phyloP scores from a whole-genome alignment of 768 basidiomycete species.

The Ramaria sp. region DNA sequence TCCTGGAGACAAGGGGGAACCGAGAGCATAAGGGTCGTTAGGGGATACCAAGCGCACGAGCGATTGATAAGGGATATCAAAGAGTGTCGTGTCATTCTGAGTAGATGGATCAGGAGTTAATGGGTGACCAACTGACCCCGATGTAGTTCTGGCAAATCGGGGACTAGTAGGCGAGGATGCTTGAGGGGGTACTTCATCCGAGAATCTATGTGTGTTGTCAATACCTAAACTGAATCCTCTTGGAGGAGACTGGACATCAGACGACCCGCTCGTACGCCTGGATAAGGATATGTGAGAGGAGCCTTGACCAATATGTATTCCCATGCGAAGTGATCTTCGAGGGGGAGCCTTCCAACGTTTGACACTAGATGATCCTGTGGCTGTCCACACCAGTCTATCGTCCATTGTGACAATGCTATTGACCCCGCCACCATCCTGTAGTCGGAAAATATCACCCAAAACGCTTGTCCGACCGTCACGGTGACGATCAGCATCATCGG shows the following conservation, averaged over 20 bases:
- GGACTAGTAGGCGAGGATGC: neutral
- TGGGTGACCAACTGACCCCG: neutral
- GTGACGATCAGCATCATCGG: slow-evolving; percentile 16
- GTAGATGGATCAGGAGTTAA: slow-evolving; percentile 6
- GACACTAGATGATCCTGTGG: slow-evolving; percentile 71
- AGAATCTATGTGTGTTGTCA: neutral
- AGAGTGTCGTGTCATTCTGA: slow-evolving; percentile 29
- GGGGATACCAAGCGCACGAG: slow-evolving; percentile 61
- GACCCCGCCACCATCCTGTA: slow-evolving; percentile 52
- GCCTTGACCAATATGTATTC: neutral
- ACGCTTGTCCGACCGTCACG: neutral
- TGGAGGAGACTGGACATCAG: neutral
- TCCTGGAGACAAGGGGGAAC: slow-evolving; percentile 25
- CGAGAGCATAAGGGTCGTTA: slow-evolving; percentile 40
- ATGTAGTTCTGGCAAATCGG: neutral
- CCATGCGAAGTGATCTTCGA: slow-evolving; percentile 26
- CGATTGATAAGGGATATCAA: slow-evolving; percentile 56
- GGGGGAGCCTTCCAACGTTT: slow-evolving; percentile 71
- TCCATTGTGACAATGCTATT: slow-evolving; percentile 77
- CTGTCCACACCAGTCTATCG: slow-evolving; percentile 83
- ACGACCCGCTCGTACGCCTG: slow-evolving; percentile 3
- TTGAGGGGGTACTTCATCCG: neutral
- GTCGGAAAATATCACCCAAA: slow-evolving; percentile 7
- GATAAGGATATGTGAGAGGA: neutral
- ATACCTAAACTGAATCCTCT: neutral